Base-by-base conservation (phyloP, 192 early-diverging fungal genomes). In the Gamsiella multidivaricata region DNA sequence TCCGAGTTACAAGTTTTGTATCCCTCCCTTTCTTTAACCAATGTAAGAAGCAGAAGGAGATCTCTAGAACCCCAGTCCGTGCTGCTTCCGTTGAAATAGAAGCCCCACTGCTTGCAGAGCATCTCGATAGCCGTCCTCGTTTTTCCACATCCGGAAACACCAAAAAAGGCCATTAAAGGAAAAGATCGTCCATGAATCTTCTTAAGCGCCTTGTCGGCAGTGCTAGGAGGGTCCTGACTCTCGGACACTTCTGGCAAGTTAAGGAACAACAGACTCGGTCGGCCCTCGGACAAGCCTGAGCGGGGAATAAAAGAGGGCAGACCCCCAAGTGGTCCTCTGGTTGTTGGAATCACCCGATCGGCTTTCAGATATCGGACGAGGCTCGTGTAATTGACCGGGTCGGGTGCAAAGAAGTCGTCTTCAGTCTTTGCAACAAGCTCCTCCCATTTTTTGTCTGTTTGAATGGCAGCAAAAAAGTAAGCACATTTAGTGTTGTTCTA, bases 91-190 rank as follows among this genome's bases (percentile, higher is more conserved):
- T 57, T 64, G 49, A 73, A 73, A 47, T 73, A 73, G 18, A 73
- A 73, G 36, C 70, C 70, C 70, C 70, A 65, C 36, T 63, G 34
- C 34, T 65, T 65, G 55, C 47, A 59, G 14, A 73, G 56, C 45
- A 73, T 52, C 56, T 73, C 55, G 32, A 73, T 57, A 29, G 62
- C 31, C 3, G 61, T 60, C 36, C 62, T 57, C 37, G 70, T 73
- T 65, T 73, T 73, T 20, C 70, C 70, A 53, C 70, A 73, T 7
- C 70, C 61, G 52, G 55, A 47, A 23, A 71, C 69, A 22, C 60
- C 69, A 11, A 71, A 51, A 31, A 63, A 11, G 1, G 52, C 43
- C 23, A 62, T 18, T 31, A 62, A 43, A 17, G 53, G 69, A 56
- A 57, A 49, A n/a, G 28, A 22, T 54, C 60, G 25, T 20, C 18